Conservation (phyloP, 805 yeast genomes). For the Wickerhamiella azymoides region DNA sequence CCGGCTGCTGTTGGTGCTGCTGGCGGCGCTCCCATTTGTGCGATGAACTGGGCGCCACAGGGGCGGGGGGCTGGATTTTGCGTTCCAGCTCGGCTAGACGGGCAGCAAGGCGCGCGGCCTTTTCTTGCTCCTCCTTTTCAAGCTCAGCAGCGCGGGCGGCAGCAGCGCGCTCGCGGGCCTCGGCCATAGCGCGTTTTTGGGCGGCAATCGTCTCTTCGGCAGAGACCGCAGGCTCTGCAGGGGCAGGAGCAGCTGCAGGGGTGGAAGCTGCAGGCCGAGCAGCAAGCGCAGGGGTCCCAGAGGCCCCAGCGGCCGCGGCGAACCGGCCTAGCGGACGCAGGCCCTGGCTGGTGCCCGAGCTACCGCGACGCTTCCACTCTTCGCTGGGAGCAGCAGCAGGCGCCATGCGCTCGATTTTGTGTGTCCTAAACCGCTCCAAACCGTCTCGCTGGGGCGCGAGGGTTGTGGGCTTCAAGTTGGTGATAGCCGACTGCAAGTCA, state of each 20-base stretch:
- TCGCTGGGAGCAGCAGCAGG: not conserved
- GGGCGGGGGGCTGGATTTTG: not conserved
- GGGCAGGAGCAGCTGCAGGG: conserved; percentile 1
- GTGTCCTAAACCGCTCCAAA: conserved; percentile 12
- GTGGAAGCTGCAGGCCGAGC: not conserved
- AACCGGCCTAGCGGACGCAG: conserved; percentile 1
- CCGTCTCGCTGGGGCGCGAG: conserved; percentile 10
- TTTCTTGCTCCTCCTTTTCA: conserved; percentile 11
- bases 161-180: conserved; percentile 23
- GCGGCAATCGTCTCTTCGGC: conserved; percentile 15
- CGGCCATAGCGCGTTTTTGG: conserved; percentile 26
- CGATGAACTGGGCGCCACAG: too few species aligned
- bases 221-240: conserved; percentile 1
- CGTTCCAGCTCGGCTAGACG: conserved; percentile 1
- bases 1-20: not conserved
- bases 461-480: not conserved
- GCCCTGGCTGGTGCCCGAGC: not conserved
- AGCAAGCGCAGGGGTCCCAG: not conserved
- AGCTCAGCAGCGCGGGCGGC: conserved; percentile 15
- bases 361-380: not conserved
- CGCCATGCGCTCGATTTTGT: not conserved
- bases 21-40: too few species aligned
- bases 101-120: conserved; percentile 9
- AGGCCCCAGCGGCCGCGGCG: not conserved
- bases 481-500: not conserved